These are phyloP conservation scores for Rhizodiscina lignyota DNA, from an alignment of 495 filamentous ascomycete species.

Conservation along the genomic window DNA sequence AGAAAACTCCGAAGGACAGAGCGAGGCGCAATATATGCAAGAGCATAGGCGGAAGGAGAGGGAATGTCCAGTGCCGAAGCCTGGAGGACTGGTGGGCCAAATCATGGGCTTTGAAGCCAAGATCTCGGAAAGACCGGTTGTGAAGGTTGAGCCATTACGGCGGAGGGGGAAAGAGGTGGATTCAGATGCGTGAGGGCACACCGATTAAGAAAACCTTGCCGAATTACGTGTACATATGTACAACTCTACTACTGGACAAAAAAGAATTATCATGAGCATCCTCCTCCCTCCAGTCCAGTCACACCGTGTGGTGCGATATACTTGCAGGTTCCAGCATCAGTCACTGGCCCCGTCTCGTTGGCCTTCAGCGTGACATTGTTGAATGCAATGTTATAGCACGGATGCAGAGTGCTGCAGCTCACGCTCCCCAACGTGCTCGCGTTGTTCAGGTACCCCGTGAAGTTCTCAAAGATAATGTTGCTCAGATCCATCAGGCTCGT, in stretches of 20 bases:
- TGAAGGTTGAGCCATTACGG: slow-evolving; percentile 1
- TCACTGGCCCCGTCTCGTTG: no score
- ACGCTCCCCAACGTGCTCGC: slow-evolving; percentile 22
- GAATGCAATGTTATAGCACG: slow-evolving; percentile 33
- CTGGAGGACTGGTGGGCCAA: slow-evolving; percentile 54
- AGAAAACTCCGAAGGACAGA: slow-evolving; percentile 4
- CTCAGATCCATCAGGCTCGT: slow-evolving; percentile 32
- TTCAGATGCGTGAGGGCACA: background rate
- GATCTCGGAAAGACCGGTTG: background rate
- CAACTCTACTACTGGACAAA: no score
- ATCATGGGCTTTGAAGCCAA: slow-evolving; percentile 47
- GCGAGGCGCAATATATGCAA: no score
- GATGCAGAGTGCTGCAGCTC: slow-evolving; percentile 28
- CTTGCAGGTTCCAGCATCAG: no score
- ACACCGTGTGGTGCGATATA: no score
- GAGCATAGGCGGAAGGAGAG: slow-evolving; percentile 6
- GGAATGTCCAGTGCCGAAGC: slow-evolving; percentile 76
- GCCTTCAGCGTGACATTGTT: slow-evolving; percentile 26
- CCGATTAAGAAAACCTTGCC: no score
- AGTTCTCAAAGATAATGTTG: slow-evolving; percentile 36
- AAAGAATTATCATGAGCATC: no score
- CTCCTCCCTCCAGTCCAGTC: no score
- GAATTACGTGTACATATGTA: no score
- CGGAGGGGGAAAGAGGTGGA: slow-evolving; percentile 6
- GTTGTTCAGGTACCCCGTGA: slow-evolving; percentile 28